phyloP scores from a whole-genome alignment of 2,329 filamentous ascomycete genomes.

The Claviceps lovelessii region DNA sequence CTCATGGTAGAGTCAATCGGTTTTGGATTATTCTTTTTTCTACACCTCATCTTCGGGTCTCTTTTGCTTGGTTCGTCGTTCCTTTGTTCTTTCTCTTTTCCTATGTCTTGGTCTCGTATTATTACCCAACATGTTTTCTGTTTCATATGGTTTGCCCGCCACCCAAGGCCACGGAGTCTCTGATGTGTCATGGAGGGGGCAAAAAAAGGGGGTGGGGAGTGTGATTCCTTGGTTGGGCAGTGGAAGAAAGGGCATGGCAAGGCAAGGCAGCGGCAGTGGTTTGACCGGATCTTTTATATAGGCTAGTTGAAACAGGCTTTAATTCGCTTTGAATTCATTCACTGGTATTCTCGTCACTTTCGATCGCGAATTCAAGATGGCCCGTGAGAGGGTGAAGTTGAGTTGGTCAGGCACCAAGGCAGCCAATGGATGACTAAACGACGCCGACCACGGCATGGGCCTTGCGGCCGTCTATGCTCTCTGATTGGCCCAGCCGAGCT shows the following conservation, averaged over 20 bases:
- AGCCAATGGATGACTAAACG: not conserved
- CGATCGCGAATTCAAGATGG: not conserved
- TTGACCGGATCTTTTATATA: slow-evolving; percentile 1
- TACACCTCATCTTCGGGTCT: not conserved
- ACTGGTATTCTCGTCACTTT: not conserved
- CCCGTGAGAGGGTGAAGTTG: not conserved
- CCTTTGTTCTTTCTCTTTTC: not conserved
- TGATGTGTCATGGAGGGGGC: not conserved
- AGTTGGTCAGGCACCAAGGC: slow-evolving; percentile 3
- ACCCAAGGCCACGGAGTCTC: not conserved
- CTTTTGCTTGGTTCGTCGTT: not conserved
- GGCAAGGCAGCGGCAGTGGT: not conserved
- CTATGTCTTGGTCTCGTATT: not conserved
- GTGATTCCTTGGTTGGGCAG: not conserved
- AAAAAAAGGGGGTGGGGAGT: not conserved
- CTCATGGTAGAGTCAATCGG: not conserved
- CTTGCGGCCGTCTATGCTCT: not conserved
- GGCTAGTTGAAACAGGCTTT: slow-evolving; percentile 5
- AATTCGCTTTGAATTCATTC: not conserved
- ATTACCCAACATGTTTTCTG: not conserved
- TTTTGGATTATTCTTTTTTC: not conserved
- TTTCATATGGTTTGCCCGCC: not conserved
- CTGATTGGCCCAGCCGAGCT: not conserved
- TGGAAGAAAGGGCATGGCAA: not conserved
- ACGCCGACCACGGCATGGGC: not conserved